Conservation (phyloP, 257 asterid genomes). For the Solanum pennellii region DNA sequence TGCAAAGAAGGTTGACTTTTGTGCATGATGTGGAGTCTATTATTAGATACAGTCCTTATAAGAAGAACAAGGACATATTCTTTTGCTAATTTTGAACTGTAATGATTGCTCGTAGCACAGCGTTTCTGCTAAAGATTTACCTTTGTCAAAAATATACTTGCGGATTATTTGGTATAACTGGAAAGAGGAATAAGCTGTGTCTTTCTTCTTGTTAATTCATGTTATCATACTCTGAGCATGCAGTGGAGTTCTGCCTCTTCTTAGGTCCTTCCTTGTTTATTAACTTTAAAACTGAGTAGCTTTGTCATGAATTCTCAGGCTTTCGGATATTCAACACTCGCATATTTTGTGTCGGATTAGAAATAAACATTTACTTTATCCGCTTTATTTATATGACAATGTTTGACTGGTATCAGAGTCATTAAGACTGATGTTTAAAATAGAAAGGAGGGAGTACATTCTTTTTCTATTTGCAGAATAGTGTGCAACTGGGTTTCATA, state of each 20-base stretch:
- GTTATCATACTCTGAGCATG: background rate
- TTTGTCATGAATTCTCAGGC: background rate
- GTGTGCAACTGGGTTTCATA: background rate
- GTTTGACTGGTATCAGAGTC: background rate
- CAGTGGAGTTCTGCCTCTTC: background rate
- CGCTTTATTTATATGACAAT: background rate
- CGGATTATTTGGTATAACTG: background rate
- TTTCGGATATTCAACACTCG: background rate
- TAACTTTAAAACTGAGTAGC: background rate
- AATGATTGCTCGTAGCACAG: background rate
- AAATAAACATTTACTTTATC: background rate
- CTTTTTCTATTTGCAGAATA: background rate
- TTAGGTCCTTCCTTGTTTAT: background rate
- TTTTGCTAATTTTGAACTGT: background rate
- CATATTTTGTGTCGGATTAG: background rate
- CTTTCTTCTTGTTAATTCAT: background rate
- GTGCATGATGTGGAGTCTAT: background rate
- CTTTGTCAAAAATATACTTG: background rate
- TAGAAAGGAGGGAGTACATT: background rate
- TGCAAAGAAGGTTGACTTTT: background rate
- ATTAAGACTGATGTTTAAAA: background rate
- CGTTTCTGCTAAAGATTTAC: background rate
- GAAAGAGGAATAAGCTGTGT: background rate
- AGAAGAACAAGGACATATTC: background rate
- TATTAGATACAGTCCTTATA: background rate